These are phyloP conservation scores for Lactarius sp. DNA, from an alignment of 768 basidiomycete genomes.

Conservation along the genomic window DNA sequence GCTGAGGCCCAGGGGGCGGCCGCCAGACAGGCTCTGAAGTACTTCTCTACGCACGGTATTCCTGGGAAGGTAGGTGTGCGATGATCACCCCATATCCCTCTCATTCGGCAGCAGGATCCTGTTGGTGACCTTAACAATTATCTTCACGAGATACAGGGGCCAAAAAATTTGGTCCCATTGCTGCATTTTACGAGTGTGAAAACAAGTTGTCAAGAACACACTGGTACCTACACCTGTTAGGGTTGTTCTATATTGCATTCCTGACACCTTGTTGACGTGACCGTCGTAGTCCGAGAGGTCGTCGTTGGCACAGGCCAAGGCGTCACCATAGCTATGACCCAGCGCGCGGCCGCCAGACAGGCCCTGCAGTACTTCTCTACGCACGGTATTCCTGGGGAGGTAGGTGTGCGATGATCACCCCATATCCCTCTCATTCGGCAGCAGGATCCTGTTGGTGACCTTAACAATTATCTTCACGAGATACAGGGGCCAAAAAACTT, in stretches of 20 bases:
- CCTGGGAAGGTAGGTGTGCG: no score
- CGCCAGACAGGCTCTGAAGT: not conserved
- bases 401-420: no score
- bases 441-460: not conserved
- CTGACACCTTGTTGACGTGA: no score
- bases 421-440: not conserved
- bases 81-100: no score
- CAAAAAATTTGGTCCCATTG: not conserved
- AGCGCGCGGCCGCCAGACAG: no score
- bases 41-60: not conserved
- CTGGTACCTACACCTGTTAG: not conserved
- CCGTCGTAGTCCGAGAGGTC: no score
- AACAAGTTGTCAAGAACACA: no score
- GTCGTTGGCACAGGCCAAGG: no score
- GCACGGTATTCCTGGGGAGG: no score
- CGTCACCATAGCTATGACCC: no score
- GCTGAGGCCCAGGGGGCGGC: not conserved
- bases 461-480: conserved; percentile 9
- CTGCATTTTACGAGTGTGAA: not conserved
- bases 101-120: not conserved
- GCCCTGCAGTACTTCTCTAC: no score
- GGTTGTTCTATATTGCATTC: not conserved
- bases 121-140: conserved; percentile 2
- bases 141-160: not conserved
- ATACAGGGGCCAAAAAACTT: no score